A percentile compares a stretch with the other conserved stretches of the same genome.
phyloP scores from a whole-genome alignment of 129 eudicot genomes.

The Pulicaria dysenterica region DNA sequence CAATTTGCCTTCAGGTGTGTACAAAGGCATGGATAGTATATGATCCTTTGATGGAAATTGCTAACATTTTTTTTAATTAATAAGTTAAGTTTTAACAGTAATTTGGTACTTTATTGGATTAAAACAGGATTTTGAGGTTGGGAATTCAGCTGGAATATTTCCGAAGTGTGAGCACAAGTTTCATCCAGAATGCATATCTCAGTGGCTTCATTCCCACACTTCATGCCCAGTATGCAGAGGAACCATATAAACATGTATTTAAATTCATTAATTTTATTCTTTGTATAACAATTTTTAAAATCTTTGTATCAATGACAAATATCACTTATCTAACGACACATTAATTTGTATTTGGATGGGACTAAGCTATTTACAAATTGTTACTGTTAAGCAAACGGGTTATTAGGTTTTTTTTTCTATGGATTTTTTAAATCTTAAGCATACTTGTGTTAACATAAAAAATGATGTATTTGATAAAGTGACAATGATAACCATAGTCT shows the following conservation, averaged over 20 bases:
- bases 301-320: background rate
- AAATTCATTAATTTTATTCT: constrained; percentile 11
- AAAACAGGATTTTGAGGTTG: constrained; percentile 39
- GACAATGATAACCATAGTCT: too few species aligned
- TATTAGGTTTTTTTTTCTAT: too few species aligned
- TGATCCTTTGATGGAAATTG: too few species aligned
- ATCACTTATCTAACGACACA: too few species aligned
- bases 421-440: too few species aligned
- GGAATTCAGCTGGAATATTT: constrained; percentile 36
- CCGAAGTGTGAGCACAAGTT: constrained; percentile 39
- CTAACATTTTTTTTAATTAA: too few species aligned
- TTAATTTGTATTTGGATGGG: too few species aligned
- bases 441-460: too few species aligned
- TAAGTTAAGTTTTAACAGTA: too few species aligned
- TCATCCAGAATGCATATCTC: constrained; percentile 40
- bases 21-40: background rate
- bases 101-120: background rate
- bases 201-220: constrained; percentile 36
- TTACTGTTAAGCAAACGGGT: too few species aligned
- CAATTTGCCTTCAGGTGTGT: constrained; percentile 41
- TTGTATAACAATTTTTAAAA: background rate
- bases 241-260: constrained; percentile 11
- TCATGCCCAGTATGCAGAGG: constrained; percentile 42
- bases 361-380: too few species aligned
- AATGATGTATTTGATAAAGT: too few species aligned